Evolutionary conservation across 1,284 basidiomycete species (phyloP), one percentile per base, ranked within the genome.

Genomic region (Ustilago trichophora): DNA sequence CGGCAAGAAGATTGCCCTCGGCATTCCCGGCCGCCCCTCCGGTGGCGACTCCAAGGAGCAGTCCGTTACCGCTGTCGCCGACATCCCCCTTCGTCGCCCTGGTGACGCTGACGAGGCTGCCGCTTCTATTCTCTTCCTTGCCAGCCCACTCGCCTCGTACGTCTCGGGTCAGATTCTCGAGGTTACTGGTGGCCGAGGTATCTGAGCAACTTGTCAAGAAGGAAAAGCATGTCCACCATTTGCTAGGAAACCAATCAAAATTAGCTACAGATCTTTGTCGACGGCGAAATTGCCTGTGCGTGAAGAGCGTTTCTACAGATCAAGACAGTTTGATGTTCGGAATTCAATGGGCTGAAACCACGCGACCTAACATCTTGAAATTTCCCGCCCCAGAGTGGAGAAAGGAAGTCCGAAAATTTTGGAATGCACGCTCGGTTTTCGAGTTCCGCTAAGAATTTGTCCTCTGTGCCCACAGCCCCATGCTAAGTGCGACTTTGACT

Each of bases 1-100:
- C 67, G 91, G 91, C 13, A 90, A 92, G 85, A 88, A 90, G 80
- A 89, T 92, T 62, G 87, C 89, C 7, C 85, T 93, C 9, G 91
- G 91, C 67, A 88, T 74, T 32, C 74, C 74, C 2, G 72, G 74
- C 6, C 51, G 67, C 12, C 60, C 56, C 18, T 29, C 62, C 36
- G 90, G 91, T 80, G 90, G 90, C 41, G 84, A 85, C 56, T 88
- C 89, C 38, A 90, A 90, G 19, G 50, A 53, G 45, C 36, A 47
- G 27, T 22, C 65, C 3, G 79, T 82, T 19, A 83, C 58, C 46
- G 83, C 84, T 10, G 86, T 84, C 64, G 84, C 85, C 2, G 81
- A 82, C 38, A 90, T 92, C 69, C 91, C 91, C 2, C 85, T 93
- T 6, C 85, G 87, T n/a, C 84, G 91, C 50, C 87, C 88, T n/a